phyloP scores from a whole-genome alignment of 805 yeast species.

The Gaillardinia entomophila region DNA sequence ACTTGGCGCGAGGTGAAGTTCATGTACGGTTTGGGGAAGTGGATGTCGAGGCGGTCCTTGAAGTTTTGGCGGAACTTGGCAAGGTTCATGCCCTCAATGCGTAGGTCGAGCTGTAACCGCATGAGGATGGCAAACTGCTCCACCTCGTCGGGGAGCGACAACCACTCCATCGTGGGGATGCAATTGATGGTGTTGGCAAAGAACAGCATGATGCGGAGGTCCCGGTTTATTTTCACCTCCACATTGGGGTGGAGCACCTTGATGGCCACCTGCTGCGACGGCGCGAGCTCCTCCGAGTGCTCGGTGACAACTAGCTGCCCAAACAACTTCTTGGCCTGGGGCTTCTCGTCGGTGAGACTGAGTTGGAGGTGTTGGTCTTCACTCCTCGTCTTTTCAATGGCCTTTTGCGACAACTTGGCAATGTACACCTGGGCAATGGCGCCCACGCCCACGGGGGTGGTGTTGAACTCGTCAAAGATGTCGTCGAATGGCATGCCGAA shows the following conservation, averaged over 20 bases:
- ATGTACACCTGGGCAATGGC: constrained; percentile 95
- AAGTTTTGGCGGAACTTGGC: constrained; percentile 68
- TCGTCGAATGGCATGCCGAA: constrained; percentile 63
- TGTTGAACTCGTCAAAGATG: constrained; percentile 72
- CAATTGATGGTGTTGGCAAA: constrained; percentile 66
- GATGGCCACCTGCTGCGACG: constrained; percentile 68
- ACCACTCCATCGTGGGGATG: constrained; percentile 97
- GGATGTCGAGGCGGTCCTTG: constrained; percentile 48
- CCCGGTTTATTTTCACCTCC: constrained; percentile 65
- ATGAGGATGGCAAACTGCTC: constrained; percentile 80
- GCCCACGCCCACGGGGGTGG: constrained; percentile 88
- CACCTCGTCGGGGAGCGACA: constrained; percentile 91
- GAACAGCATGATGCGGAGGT: constrained; percentile 74
- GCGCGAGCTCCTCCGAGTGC: constrained; percentile 22
- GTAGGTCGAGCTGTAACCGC: constrained; percentile 81
- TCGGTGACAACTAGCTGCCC: constrained; percentile 32
- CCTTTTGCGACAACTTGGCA: constrained; percentile 53
- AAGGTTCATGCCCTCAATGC: constrained; percentile 85
- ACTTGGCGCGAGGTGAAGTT: constrained; percentile 63
- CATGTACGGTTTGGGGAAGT: constrained; percentile 75
- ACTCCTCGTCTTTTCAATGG: constrained; percentile 30
- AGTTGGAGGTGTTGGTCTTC: constrained; percentile 15
- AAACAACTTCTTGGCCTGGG: constrained; percentile 15
- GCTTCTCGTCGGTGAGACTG: constrained; percentile 6
- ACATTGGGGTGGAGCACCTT: constrained; percentile 92